phyloP scores from a whole-genome alignment of 306 rosid species.

The Cicer judaicum region DNA sequence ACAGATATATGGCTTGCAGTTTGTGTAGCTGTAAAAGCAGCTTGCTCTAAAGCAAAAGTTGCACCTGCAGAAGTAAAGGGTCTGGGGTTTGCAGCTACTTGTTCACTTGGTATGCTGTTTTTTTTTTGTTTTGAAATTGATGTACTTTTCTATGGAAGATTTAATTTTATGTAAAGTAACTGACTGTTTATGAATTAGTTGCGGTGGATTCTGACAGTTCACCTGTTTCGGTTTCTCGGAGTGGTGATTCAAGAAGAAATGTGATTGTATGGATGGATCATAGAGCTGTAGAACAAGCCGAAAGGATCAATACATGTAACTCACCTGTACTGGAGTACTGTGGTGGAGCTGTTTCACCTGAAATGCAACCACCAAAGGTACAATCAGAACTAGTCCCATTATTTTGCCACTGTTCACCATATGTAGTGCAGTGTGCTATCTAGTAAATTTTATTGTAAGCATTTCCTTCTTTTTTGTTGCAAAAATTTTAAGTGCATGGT shows the following conservation, averaged over 20 bases:
- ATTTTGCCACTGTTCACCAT: constrained; percentile 1
- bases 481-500: background rate
- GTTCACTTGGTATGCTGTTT: constrained; percentile 79
- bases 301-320: constrained; percentile 77
- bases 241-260: constrained; percentile 95
- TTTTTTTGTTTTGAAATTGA: constrained; percentile 26
- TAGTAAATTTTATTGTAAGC: background rate
- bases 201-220: constrained; percentile 93
- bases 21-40: constrained; percentile 84
- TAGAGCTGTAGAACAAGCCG: constrained; percentile 93
- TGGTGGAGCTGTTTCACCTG: constrained; percentile 98
- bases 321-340: constrained; percentile 89
- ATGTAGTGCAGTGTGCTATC: background rate
- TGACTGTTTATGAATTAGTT: constrained; percentile 52
- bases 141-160: background rate
- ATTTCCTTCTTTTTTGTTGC: too few species aligned
- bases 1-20: constrained; percentile 98
- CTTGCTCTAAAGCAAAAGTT: constrained; percentile 75
- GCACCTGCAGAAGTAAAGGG: constrained; percentile 74
- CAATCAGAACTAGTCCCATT: constrained; percentile 25
- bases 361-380: constrained; percentile 99
- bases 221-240: constrained; percentile 89
- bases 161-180: constrained; percentile 20
- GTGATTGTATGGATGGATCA: constrained; percentile 99
- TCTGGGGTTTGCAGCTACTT: constrained; percentile 93